A percentile compares a stretch with the other conserved stretches of the same genome.
Conservation (phyloP, 148 eudicot genomes). For the Selenicereus undatus region DNA sequence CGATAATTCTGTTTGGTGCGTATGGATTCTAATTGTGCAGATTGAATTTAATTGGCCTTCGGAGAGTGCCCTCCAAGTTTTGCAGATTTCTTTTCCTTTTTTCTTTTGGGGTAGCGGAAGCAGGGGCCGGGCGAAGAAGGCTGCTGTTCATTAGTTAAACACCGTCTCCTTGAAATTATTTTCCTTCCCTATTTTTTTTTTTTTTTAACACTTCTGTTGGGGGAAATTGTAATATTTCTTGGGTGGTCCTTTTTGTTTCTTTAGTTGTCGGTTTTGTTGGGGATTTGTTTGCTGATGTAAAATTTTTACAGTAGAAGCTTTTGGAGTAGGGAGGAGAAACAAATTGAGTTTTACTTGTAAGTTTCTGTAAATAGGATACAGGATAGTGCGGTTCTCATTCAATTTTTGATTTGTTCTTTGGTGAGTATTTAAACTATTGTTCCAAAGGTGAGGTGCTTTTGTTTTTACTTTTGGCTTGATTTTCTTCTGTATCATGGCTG, state of each 20-base stretch:
- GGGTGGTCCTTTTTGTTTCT: conserved; percentile 15
- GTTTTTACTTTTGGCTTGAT: too few species aligned
- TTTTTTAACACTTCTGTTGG: conserved; percentile 19
- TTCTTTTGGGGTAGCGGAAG: background rate
- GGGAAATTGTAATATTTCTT: conserved; percentile 31
- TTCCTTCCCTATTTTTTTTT: conserved; percentile 16
- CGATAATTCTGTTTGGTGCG: conserved; percentile 18
- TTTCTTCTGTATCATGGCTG: too few species aligned
- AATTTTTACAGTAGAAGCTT: conserved; percentile 12
- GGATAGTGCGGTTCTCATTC: conserved; percentile 13
- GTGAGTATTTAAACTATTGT: too few species aligned
- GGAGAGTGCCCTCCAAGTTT: conserved; percentile 32
- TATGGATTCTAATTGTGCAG: conserved; percentile 11
- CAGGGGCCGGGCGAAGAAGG: background rate
- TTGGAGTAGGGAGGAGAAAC: conserved; percentile 19
- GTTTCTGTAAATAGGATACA: conserved; percentile 31
- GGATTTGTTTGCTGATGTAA: conserved; percentile 24
- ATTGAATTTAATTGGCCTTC: conserved; percentile 22
- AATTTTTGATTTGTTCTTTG: conserved; percentile 9
- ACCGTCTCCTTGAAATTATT: conserved; percentile 27
- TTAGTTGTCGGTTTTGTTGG: background rate
- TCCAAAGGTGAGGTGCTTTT: background rate
- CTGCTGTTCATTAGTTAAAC: conserved; percentile 12
- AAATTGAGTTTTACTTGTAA: conserved; percentile 31
- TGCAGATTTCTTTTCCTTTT: conserved; percentile 6